These are phyloP conservation scores for Euphorbia schlechtendalii DNA, from an alignment of 441 rosid genomes.

Conservation along the genomic window DNA sequence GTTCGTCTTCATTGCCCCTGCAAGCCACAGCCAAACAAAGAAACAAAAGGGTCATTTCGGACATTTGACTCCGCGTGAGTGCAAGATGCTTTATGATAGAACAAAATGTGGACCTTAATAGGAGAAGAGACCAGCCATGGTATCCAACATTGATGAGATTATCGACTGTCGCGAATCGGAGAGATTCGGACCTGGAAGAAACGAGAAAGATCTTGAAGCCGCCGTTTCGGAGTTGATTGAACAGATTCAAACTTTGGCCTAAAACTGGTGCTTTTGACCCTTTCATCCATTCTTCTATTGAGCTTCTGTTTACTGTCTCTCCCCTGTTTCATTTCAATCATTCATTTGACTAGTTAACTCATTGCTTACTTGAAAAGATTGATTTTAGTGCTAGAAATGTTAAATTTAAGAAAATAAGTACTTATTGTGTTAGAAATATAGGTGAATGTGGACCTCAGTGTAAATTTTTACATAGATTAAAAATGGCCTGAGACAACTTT, in stretches of 20 bases:
- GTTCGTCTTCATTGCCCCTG: conserved; percentile 59
- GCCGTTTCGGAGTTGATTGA: conserved; percentile 53
- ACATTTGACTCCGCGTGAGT: too few species aligned
- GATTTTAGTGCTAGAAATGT: too few species aligned
- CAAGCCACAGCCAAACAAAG: too few species aligned
- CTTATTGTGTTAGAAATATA: too few species aligned
- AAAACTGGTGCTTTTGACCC: conserved; percentile 57
- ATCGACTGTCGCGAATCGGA: conserved; percentile 68
- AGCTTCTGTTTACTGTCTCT: conserved; percentile 45
- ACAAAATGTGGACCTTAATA: conserved; percentile 38
- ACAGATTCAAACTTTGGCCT: conserved; percentile 43
- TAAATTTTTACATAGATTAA: too few species aligned
- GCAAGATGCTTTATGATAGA: too few species aligned
- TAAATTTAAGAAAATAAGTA: too few species aligned
- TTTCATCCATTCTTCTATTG: conserved; percentile 58
- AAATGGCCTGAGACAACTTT: too few species aligned
- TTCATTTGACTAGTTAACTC: background rate
- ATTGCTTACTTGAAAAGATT: too few species aligned
- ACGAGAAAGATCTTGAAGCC: conserved; percentile 67
- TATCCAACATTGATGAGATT: conserved; percentile 78
- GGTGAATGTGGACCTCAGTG: too few species aligned
- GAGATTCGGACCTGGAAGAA: conserved; percentile 64
- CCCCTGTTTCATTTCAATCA: conserved; percentile 37
- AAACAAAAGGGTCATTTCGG: too few species aligned
- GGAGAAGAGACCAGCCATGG: conserved; percentile 71